phyloP scores from a whole-genome alignment of 1,284 basidiomycete species.

The Filobasidium uniguttulatum region DNA sequence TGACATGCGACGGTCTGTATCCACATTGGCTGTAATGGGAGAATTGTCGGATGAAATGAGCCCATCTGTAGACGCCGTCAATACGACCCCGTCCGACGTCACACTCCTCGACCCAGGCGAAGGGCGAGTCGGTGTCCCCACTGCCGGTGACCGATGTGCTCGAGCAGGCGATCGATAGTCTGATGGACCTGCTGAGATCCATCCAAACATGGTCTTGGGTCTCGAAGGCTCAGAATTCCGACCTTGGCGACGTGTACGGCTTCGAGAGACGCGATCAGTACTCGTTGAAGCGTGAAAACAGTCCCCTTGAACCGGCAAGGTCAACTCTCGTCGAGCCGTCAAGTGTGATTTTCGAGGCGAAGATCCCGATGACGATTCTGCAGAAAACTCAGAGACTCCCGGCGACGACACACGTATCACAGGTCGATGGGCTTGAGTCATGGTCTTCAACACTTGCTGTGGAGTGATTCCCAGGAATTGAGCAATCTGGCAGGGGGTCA shows the following conservation, averaged over 20 bases:
- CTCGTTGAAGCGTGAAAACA: background rate
- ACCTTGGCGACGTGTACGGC: background rate
- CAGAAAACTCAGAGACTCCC: background rate
- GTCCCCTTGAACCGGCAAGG: background rate
- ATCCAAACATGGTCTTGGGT: background rate
- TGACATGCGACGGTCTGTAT: too few relatives aligned
- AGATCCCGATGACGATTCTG: too few relatives aligned
- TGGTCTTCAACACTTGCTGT: background rate
- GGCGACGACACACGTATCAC: background rate
- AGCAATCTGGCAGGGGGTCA: background rate
- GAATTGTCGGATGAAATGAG: too few relatives aligned
- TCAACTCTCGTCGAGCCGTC: background rate
- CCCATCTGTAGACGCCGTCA: too few relatives aligned
- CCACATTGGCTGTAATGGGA: too few relatives aligned
- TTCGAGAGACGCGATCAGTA: background rate
- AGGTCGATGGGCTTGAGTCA: background rate
- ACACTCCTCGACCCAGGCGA: too few relatives aligned
- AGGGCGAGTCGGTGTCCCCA: too few relatives aligned
- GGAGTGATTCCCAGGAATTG: background rate
- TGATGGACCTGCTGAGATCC: background rate
- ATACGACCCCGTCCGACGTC: too few relatives aligned
- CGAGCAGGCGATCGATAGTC: background rate
- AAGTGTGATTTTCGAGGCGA: too few relatives aligned
- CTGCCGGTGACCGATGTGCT: too few relatives aligned
- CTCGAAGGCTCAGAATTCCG: background rate